A percentile compares a stretch with the other conserved stretches of the same genome.
Conservation (phyloP, 1,284 basidiomycete species). For the Ceratobasidium sp. region DNA sequence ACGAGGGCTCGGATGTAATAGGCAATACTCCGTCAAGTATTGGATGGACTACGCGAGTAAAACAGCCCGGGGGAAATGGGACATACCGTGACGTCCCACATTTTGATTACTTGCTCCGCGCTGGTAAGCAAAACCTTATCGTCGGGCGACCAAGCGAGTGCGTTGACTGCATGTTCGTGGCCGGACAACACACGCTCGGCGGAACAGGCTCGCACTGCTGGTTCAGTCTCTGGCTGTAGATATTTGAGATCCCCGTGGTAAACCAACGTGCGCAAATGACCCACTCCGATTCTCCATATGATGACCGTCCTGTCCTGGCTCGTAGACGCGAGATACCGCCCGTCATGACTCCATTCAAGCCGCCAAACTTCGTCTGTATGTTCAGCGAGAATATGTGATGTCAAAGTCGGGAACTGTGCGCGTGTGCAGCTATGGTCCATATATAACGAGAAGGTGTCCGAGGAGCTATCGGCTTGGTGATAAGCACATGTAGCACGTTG, state of each 20-base stretch:
- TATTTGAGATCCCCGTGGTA: constrained; percentile 25
- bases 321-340: constrained; percentile 82
- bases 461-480: constrained; percentile 67
- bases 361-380: constrained; percentile 97
- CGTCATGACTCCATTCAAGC: constrained; percentile 92
- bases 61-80: background rate
- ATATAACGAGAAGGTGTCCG: constrained; percentile 78
- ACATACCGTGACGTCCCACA: constrained; percentile 85
- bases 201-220: constrained; percentile 64
- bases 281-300: constrained; percentile 85
- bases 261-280: constrained; percentile 48
- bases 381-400: constrained; percentile 81
- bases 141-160: constrained; percentile 89
- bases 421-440: constrained; percentile 84
- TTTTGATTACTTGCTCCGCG: constrained; percentile 76
- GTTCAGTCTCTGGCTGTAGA: constrained; percentile 59
- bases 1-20: constrained; percentile 4
- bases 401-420: constrained; percentile 81
- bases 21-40: constrained; percentile 23
- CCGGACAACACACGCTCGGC: constrained; percentile 68
- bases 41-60: background rate
- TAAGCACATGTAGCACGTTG: constrained; percentile 82
- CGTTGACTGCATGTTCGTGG: constrained; percentile 78
- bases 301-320: constrained; percentile 87
- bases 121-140: constrained; percentile 82